Evolutionary conservation across 192 early-diverging fungal genomes (phyloP).

Genomic region (Coemansia sp.): DNA sequence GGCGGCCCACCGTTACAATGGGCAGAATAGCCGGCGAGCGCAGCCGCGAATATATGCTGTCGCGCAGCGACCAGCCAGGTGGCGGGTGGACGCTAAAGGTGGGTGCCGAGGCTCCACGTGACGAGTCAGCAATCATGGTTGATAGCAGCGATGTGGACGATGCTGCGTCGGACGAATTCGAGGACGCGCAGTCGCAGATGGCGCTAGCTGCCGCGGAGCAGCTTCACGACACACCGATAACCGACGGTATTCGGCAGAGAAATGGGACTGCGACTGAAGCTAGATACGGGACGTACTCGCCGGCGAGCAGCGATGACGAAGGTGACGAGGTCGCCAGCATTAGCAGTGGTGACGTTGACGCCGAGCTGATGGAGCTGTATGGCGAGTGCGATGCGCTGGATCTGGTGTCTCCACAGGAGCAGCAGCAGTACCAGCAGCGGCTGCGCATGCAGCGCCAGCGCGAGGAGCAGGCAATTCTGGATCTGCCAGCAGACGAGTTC

Average conservation of each 20-base stretch:
- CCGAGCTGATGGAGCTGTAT: constrained; percentile 16
- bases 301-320: constrained; percentile 11
- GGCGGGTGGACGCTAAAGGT: constrained; percentile 65
- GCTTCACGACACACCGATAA: neutral
- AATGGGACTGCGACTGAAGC: neutral
- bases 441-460: constrained; percentile 17
- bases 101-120: neutral
- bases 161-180: constrained; percentile 53
- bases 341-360: constrained; percentile 3
- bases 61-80: constrained; percentile 71
- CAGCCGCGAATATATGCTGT: constrained; percentile 73
- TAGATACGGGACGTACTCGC: constrained; percentile 11
- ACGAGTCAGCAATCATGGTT: constrained; percentile 6
- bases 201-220: neutral
- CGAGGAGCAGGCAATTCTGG: constrained; percentile 30
- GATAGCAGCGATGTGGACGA: constrained; percentile 24
- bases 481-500: constrained; percentile 23
- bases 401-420: constrained; percentile 7
- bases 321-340: neutral
- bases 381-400: constrained; percentile 11
- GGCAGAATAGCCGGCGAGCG: constrained; percentile 78
- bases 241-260: neutral
- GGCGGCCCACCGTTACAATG: constrained; percentile 20
- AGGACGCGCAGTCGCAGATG: constrained; percentile 38
- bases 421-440: constrained; percentile 14